phyloP scores from a whole-genome alignment of 2,329 filamentous ascomycete genomes.

The Paecilomyces sp. region DNA sequence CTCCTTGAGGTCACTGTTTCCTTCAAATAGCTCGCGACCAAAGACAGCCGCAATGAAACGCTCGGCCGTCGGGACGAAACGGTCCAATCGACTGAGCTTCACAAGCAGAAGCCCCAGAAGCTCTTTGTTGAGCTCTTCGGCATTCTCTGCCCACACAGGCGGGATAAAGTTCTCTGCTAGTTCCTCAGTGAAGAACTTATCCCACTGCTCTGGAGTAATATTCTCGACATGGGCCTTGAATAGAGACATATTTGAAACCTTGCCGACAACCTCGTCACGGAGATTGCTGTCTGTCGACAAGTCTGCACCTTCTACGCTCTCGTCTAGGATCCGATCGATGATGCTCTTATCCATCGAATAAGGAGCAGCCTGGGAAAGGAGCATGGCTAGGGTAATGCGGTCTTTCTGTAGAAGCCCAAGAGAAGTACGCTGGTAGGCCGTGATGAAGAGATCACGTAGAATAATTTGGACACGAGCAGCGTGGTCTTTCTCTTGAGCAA shows the following conservation, averaged over 20 bases:
- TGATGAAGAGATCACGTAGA: constrained; percentile 83
- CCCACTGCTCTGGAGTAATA: constrained; percentile 61
- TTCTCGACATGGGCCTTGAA: constrained; percentile 67
- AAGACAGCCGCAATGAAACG: constrained; percentile 85
- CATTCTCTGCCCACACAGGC: constrained; percentile 60
- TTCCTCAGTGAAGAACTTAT: constrained; percentile 76
- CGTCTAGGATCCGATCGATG: constrained; percentile 80
- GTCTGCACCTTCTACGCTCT: constrained; percentile 67
- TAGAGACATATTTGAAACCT: constrained; percentile 60
- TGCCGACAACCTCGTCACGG: constrained; percentile 61
- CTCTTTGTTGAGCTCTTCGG: constrained; percentile 63
- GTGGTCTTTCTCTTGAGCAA: constrained; percentile 65
- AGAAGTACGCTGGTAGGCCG: constrained; percentile 88
- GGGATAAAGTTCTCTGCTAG: constrained; percentile 80
- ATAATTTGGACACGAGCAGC: constrained; percentile 80
- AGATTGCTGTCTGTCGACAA: constrained; percentile 61
- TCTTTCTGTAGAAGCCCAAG: constrained; percentile 89
- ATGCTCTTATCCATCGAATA: constrained; percentile 89
- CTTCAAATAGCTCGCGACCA: constrained; percentile 72
- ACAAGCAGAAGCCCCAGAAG: constrained; percentile 80
- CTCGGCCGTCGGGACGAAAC: constrained; percentile 88
- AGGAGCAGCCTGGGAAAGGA: constrained; percentile 91
- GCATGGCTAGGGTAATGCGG: constrained; percentile 85
- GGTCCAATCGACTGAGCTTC: constrained; percentile 91
- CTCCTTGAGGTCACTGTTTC: constrained; percentile 75